A percentile compares a stretch with the other conserved stretches of the same genome.
These are phyloP conservation scores for Tulasnella sp. DNA, from an alignment of 768 basidiomycete species.

Conservation along the genomic window DNA sequence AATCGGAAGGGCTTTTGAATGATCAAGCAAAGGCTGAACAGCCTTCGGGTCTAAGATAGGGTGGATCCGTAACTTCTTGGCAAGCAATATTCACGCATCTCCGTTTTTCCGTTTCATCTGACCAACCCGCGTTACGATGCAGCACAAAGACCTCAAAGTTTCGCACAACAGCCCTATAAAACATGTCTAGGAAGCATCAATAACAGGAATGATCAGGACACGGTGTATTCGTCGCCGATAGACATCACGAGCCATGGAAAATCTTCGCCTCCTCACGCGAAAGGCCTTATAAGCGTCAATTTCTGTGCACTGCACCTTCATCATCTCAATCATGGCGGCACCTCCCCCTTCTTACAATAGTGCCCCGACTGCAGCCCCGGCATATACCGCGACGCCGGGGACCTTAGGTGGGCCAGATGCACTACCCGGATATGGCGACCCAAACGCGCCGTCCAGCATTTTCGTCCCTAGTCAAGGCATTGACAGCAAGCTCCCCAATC, in stretches of 20 bases:
- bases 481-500: background rate
- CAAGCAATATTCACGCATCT: slow-evolving; percentile 1
- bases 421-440: background rate
- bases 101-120: background rate
- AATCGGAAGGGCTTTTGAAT: too few species aligned
- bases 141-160: background rate
- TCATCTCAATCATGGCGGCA: background rate
- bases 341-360: background rate
- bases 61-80: background rate
- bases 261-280: background rate
- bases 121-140: background rate
- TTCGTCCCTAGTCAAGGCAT: background rate
- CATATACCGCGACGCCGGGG: background rate
- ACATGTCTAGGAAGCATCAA: too few species aligned
- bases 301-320: background rate
- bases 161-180: background rate
- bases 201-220: too few species aligned
- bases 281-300: background rate
- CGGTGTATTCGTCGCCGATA: too few species aligned
- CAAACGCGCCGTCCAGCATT: background rate
- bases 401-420: background rate
- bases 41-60: too few species aligned
- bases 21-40: too few species aligned
- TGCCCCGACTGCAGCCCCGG: background rate
- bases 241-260: background rate